Evolutionary conservation across 1,284 basidiomycete genomes (phyloP).

Genomic region (Golubevia pallescens): DNA sequence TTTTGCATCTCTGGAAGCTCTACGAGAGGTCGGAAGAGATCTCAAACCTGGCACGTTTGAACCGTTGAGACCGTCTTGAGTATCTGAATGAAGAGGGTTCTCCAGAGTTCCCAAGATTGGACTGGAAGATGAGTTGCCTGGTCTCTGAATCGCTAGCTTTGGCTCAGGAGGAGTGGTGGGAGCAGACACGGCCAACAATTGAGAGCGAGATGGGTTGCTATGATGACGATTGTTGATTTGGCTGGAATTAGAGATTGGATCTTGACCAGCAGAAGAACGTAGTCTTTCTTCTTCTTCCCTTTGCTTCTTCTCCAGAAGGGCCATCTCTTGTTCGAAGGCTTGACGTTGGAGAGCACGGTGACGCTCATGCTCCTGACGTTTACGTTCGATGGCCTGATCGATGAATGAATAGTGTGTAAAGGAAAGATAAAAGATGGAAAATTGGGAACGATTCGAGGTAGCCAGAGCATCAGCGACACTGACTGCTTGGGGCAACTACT

Average conservation of each 20-base stretch:
- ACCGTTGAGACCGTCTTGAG: conserved; percentile 22
- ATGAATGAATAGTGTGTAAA: conserved; percentile 7
- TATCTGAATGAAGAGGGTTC: conserved; percentile 3
- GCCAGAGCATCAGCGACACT: conserved; percentile 8
- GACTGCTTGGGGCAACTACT: conserved; percentile 14
- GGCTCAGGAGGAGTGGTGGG: conserved; percentile 28
- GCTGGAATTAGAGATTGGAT: not conserved
- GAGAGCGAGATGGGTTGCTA: not conserved
- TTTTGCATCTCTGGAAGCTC: conserved; percentile 1
- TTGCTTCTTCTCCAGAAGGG: conserved; percentile 36
- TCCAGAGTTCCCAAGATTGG: conserved; percentile 9
- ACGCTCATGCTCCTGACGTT: conserved; percentile 41
- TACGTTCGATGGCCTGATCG: conserved; percentile 34
- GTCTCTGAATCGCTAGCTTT: conserved; percentile 4
- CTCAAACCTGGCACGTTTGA: conserved; percentile 21
- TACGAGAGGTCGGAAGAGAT: conserved; percentile 8
- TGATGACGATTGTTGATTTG: conserved; percentile 1
- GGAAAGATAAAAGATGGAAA: not conserved
- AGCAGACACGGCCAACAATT: conserved; percentile 20
- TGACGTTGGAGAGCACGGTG: conserved; percentile 43
- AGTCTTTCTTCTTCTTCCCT: conserved; percentile 32
- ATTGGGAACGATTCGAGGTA: not conserved
- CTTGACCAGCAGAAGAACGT: conserved; percentile 21
- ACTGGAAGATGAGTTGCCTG: conserved; percentile 5
- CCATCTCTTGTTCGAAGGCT: conserved; percentile 45